Percentiles rank a stretch among this genome's conserved stretches.
Conservation (phyloP, 2,329 filamentous ascomycete species). For the Alternaria sp. region DNA sequence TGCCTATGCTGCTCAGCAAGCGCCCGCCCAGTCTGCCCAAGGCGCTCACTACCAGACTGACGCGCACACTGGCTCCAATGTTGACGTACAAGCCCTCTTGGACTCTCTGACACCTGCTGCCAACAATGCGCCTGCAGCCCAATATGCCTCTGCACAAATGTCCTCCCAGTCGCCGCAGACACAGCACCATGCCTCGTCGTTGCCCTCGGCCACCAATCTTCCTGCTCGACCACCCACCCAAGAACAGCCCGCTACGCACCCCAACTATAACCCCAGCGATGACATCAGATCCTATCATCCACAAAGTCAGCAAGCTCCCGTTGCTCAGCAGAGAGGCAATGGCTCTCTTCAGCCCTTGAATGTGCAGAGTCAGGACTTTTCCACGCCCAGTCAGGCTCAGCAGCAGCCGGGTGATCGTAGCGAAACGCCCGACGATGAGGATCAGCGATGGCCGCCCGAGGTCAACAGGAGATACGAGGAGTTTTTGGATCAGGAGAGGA, state of each 20-base stretch:
- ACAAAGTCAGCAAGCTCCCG: constrained; percentile 50
- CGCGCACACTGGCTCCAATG: constrained; percentile 38
- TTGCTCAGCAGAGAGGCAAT: constrained; percentile 36
- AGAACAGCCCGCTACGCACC: constrained; percentile 56
- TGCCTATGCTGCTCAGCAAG: constrained; percentile 40
- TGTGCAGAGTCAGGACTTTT: constrained; percentile 20
- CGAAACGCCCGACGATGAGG: constrained; percentile 51
- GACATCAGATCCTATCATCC: constrained; percentile 60
- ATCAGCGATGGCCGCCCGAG: constrained; percentile 60
- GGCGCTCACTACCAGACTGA: constrained; percentile 36
- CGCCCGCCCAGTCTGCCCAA: constrained; percentile 38
- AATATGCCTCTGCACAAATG: constrained; percentile 44
- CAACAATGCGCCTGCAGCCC: constrained; percentile 35
- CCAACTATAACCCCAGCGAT: constrained; percentile 56
- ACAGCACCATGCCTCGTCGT: constrained; percentile 44
- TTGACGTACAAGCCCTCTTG: constrained; percentile 56
- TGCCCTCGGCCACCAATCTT: constrained; percentile 50
- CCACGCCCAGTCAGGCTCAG: constrained; percentile 33
- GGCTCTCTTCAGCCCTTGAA: constrained; percentile 37
- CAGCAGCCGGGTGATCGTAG: constrained; percentile 35
- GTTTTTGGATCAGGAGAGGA: constrained; percentile 75
- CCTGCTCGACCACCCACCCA: constrained; percentile 58
- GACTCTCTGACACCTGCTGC: constrained; percentile 50
- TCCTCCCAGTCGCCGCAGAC: constrained; percentile 36
- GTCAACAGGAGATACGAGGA: constrained; percentile 73